phyloP scores from a whole-genome alignment of 1,139 yeast species.

The Yamadazyma taylorii region DNA sequence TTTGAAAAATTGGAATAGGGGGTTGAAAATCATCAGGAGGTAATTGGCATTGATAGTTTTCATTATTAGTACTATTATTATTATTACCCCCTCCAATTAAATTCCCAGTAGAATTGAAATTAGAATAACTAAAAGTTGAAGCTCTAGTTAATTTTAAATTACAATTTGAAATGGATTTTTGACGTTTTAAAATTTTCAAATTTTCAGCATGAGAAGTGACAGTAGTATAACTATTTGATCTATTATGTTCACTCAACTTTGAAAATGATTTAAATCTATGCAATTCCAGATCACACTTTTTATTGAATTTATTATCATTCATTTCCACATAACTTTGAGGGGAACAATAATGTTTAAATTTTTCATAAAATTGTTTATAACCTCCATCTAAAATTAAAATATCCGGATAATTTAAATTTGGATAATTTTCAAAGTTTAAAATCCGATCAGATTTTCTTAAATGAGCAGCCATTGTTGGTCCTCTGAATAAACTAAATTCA shows the following conservation, averaged over 20 bases:
- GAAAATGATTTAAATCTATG: constrained; percentile 56
- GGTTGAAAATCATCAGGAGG: constrained; percentile 27
- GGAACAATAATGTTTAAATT: constrained; percentile 52
- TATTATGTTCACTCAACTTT: constrained; percentile 33
- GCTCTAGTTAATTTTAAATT: constrained; percentile 16
- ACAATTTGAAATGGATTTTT: constrained; percentile 22
- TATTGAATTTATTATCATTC: constrained; percentile 72
- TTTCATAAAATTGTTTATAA: constrained; percentile 71
- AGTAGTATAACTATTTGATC: constrained; percentile 36
- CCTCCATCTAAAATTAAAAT: constrained; percentile 89
- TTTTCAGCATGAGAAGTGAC: constrained; percentile 31
- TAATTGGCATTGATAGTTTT: background rate
- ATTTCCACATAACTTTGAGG: constrained; percentile 85
- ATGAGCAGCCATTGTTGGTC: constrained; percentile 89
- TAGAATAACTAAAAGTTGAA: constrained; percentile 23
- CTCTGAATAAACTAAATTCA: constrained; percentile 89
- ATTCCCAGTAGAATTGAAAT: constrained; percentile 7
- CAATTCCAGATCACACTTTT: constrained; percentile 71
- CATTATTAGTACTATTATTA: too few species aligned
- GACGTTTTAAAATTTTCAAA: constrained; percentile 38
- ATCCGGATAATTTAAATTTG: constrained; percentile 82
- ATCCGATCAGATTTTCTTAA: constrained; percentile 81
- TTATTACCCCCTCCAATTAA: background rate
- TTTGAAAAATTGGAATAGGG: constrained; percentile 31
- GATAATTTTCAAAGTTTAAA: constrained; percentile 72